These are phyloP conservation scores for Dipteronia sinensis DNA, from an alignment of 345 rosid species.

Conservation along the genomic window DNA sequence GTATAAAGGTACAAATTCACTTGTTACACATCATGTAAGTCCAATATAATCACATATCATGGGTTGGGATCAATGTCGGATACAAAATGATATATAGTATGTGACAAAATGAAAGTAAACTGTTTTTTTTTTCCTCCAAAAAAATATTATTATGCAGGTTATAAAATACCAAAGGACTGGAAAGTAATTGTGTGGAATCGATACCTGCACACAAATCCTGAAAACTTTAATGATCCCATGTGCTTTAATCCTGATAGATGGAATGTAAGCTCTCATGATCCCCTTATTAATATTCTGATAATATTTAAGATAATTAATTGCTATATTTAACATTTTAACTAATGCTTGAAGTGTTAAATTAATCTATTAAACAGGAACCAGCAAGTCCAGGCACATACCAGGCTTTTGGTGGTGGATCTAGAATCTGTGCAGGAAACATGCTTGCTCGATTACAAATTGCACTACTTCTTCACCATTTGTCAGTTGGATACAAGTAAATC, in stretches of 20 bases:
- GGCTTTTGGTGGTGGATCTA: slow-evolving; percentile 44
- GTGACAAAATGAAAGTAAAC: too few species aligned
- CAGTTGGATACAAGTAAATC: slow-evolving; percentile 43
- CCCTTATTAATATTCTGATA: too few species aligned
- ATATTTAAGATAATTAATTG: too few species aligned
- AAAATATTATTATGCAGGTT: slow-evolving; percentile 24
- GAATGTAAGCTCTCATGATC: slow-evolving; percentile 25
- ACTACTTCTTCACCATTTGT: slow-evolving; percentile 44
- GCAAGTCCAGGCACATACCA: slow-evolving; percentile 29
- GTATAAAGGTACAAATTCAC: slow-evolving; percentile 25
- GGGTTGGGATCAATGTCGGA: not conserved
- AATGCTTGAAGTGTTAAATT: not conserved
- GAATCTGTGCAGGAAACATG: slow-evolving; percentile 48
- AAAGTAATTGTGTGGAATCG: slow-evolving; percentile 38
- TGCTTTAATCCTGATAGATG: slow-evolving; percentile 50
- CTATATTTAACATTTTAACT: too few species aligned
- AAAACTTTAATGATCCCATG: slow-evolving; percentile 37
- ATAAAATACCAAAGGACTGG: slow-evolving; percentile 46
- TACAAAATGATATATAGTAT: too few species aligned
- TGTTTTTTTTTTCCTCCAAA: not conserved
- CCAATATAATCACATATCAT: too few species aligned
- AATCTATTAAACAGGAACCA: slow-evolving; percentile 23
- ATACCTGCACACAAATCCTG: slow-evolving; percentile 35
- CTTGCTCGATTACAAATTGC: slow-evolving; percentile 43
- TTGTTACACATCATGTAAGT: not conserved